Conservation (phyloP, 2,329 filamentous ascomycete species). For the Cladophialophora carrionii region DNA sequence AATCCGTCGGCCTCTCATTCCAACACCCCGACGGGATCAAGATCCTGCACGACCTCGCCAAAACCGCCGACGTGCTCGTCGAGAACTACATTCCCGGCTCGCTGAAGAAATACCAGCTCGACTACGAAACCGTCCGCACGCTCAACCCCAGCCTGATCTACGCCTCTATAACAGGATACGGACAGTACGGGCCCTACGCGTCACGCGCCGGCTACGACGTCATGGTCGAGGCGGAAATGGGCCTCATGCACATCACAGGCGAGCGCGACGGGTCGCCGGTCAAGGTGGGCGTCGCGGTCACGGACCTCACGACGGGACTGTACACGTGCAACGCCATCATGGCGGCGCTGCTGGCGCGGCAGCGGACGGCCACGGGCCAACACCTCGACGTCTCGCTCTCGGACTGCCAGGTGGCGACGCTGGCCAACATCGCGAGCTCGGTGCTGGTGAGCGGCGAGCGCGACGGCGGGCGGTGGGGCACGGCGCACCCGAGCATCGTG, state of each 20-base stretch:
- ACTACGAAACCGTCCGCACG: conserved; percentile 76
- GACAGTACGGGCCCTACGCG: conserved; percentile 89
- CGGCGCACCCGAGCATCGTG: conserved; percentile 96
- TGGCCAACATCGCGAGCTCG: conserved; percentile 94
- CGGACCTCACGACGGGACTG: conserved; percentile 89
- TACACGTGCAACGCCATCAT: conserved; percentile 96
- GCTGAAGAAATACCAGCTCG: conserved; percentile 86
- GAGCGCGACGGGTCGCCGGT: conserved; percentile 84
- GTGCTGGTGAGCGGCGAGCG: conserved; percentile 84
- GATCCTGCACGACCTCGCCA: conserved; percentile 81
- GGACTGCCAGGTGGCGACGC: conserved; percentile 90
- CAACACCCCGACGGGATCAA: conserved; percentile 80
- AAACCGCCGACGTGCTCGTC: conserved; percentile 87
- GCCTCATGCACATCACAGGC: conserved; percentile 97
- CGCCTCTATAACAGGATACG: conserved; percentile 94
- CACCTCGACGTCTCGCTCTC: conserved; percentile 90
- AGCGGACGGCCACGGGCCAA: conserved; percentile 70
- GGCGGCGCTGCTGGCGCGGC: conserved; percentile 81
- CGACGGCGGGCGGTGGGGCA: conserved; percentile 91
- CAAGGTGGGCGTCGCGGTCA: conserved; percentile 96
- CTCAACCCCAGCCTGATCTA: conserved; percentile 91
- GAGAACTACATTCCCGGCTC: conserved; percentile 88
- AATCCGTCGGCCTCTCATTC: conserved; percentile 88
- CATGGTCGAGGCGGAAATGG: conserved; percentile 98
- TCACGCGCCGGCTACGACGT: conserved; percentile 93